Conservation (phyloP, 2,329 filamentous ascomycete species). For the Apiospora pterosperma region DNA sequence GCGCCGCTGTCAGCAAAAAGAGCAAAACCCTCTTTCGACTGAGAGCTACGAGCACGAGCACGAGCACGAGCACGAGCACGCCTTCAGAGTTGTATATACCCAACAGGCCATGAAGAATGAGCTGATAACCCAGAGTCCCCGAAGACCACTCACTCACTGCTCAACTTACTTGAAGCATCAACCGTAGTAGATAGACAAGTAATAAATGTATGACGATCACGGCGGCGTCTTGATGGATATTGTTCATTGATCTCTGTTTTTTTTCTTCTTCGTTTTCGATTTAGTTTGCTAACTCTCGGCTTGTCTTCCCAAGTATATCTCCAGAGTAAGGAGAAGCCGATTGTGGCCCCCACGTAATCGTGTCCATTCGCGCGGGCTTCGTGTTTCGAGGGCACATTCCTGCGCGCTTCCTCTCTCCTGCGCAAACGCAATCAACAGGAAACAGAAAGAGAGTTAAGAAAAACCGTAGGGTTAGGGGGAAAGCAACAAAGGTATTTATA, state of each 20-base stretch:
- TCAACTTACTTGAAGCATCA: too few species aligned
- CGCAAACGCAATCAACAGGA: not conserved
- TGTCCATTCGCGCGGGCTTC: not conserved
- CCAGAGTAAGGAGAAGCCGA: not conserved
- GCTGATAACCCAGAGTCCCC: too few species aligned
- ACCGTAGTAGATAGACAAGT: too few species aligned
- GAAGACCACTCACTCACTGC: too few species aligned
- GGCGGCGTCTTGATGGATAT: not conserved
- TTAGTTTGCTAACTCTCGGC: not conserved
- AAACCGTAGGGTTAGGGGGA: slow-evolving; percentile 6
- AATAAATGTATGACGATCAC: too few species aligned
- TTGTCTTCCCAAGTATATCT: not conserved
- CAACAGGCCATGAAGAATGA: not conserved
- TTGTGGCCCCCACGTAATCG: not conserved
- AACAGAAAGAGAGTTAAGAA: not conserved
- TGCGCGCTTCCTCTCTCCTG: not conserved
- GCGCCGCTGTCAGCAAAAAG: not conserved
- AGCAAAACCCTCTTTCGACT: not conserved
- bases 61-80: not conserved
- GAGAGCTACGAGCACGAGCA: too few species aligned
- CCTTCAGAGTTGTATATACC: not conserved
- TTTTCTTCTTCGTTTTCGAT: not conserved
- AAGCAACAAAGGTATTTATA: slow-evolving; percentile 9
- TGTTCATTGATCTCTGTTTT: not conserved
- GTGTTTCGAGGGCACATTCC: not conserved